phyloP scores from a whole-genome alignment of 1,139 yeast genomes.

The Suhomyces coccinellae region DNA sequence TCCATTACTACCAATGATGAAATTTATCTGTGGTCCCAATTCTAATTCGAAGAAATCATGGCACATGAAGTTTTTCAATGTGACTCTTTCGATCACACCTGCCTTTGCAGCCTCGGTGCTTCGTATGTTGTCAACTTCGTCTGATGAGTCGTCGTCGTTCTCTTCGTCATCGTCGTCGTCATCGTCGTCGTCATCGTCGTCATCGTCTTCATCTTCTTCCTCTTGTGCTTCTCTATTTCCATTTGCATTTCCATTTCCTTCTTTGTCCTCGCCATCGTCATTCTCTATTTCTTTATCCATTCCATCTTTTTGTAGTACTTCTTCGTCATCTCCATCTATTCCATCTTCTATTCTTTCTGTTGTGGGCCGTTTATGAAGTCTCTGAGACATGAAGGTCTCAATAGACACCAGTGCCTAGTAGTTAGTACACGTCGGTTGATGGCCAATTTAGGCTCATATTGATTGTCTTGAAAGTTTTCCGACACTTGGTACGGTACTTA shows the following conservation, averaged over 20 bases:
- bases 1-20: slow-evolving; percentile 93
- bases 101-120: slow-evolving; percentile 42
- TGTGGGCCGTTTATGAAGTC: slow-evolving; percentile 4
- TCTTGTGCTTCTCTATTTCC: too few species aligned
- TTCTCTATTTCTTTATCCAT: too few species aligned
- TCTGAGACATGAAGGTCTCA: slow-evolving; percentile 10
- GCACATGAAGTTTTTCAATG: slow-evolving; percentile 73
- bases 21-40: slow-evolving; percentile 83
- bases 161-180: slow-evolving; percentile 5
- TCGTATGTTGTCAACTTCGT: slow-evolving; percentile 18
- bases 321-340: too few species aligned
- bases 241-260: too few species aligned
- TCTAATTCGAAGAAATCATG: slow-evolving; percentile 76
- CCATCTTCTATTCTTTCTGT: not conserved
- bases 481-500: not conserved
- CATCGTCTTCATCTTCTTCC: too few species aligned
- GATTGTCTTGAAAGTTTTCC: too few species aligned
- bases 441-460: too few species aligned
- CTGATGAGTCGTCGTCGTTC: slow-evolving; percentile 7
- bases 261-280: too few species aligned
- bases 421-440: slow-evolving; percentile 6
- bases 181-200: too few species aligned
- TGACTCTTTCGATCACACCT: slow-evolving; percentile 58
- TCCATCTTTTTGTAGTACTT: too few species aligned
- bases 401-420: slow-evolving; percentile 7